Evolutionary conservation across 2,329 filamentous ascomycete genomes (phyloP), one percentile per base, ranked within the genome.

Genomic region (Colletotrichum tropicale): DNA sequence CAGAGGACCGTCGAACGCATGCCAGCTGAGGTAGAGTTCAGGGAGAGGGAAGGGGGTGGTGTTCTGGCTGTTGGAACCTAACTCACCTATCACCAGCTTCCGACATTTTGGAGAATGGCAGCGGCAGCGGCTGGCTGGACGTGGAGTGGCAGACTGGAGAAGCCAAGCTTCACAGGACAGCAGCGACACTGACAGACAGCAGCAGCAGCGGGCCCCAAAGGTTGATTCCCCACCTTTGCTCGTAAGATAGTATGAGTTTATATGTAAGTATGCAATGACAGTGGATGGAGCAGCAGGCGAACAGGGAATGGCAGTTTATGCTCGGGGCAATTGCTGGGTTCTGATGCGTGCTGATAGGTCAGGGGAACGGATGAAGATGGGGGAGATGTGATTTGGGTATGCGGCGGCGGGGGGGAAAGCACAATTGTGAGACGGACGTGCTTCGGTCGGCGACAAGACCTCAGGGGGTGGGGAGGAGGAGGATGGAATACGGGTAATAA

Each of bases 1-100:
- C 30, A 43, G 70, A 48, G 43, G 34, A 34, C 34, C 43, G 24
- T 36, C n/a, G 21, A 18, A 30, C 8, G 67, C n/a, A 72, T 48
- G 28, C n/a, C 61, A 72, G 55, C 30, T 13, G 55, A 58, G 18
- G 69, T 26, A 66, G 60, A 21, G 61, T 64, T 26, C 26, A 64
- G 34, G 34, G 34, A 36, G 65, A 52, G 64, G 43, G 28, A 55
- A 62, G 26, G 66, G 30, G 43, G 43, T 48, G 43, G 43, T 48
- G 43, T 48, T 48, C 43, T 48, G 43, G 43, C 18, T 48, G n/a
- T 48, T 48, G 38, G 48, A 65, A 79, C 36, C 16, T 38, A 38
- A 38, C 82, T 78, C 81, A 85, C 84, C 81, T 83, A 43, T 84
- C 83, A 74, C 82, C 82, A 67, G 80, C 77, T 36, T 85, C 84